Percentiles rank a stretch among this genome's conserved stretches.
These are phyloP conservation scores for Chrysosporium queenslandicum DNA, from an alignment of 2,329 filamentous ascomycete species.

Conservation along the genomic window DNA sequence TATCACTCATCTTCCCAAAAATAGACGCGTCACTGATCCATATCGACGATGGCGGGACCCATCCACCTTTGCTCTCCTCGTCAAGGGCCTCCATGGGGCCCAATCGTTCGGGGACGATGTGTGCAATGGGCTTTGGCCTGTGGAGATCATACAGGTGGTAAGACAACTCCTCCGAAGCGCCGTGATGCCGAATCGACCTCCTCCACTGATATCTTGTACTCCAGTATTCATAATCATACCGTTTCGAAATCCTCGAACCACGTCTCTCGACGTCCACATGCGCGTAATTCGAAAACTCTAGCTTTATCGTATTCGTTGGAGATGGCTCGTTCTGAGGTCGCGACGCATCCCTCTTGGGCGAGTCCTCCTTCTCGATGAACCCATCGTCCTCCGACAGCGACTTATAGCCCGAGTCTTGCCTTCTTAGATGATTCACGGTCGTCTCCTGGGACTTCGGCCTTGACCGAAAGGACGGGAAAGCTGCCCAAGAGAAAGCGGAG, in stretches of 20 bases:
- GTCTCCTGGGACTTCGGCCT: conserved; percentile 45
- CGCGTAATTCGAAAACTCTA: conserved; percentile 97
- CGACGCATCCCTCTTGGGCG: conserved; percentile 1
- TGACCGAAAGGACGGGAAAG: conserved; percentile 46
- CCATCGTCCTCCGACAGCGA: conserved; percentile 37
- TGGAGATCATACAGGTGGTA: conserved; percentile 70
- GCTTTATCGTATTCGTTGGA: conserved; percentile 68
- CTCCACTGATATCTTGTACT: conserved; percentile 77
- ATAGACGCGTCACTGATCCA: conserved; percentile 71
- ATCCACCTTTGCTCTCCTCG: conserved; percentile 70
- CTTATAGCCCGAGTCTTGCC: conserved; percentile 51
- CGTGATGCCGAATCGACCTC: conserved; percentile 58
- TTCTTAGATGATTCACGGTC: conserved; percentile 38
- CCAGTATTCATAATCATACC: conserved; percentile 94
- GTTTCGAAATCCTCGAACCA: conserved; percentile 56
- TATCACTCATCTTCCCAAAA: conserved; percentile 60
- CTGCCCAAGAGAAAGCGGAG: conserved; percentile 49
- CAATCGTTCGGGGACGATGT: conserved; percentile 72
- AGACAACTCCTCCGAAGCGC: conserved; percentile 53
- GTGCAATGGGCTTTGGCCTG: conserved; percentile 58
- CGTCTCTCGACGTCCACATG: conserved; percentile 71
- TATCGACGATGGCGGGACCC: conserved; percentile 83
- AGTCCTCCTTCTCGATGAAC: conserved; percentile 19
- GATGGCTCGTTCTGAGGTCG: conserved; percentile 22
- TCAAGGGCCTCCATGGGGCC: conserved; percentile 59